Conservation (phyloP, 108 stramenopile genomes). For the Mediolabrus comicus region DNA sequence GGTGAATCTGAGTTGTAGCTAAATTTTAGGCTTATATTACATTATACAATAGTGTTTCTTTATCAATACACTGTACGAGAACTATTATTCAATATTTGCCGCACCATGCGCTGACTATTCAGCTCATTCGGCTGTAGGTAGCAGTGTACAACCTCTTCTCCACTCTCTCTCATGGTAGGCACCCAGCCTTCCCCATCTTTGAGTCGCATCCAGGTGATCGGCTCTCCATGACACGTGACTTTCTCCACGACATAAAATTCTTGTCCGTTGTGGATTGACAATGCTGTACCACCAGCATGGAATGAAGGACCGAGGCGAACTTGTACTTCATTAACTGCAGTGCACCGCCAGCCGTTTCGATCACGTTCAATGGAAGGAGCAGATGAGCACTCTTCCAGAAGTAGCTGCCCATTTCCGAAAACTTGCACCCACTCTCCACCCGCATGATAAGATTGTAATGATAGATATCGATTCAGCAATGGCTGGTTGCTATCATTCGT, state of each 20-base stretch:
- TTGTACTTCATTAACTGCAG: conserved; percentile 43
- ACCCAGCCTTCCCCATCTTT: conserved; percentile 77
- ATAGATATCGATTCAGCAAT: conserved; percentile 32
- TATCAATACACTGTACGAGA: conserved; percentile 5
- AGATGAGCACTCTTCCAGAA: conserved; percentile 67
- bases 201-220: conserved; percentile 68
- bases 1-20: background rate
- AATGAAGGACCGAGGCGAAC: conserved; percentile 74
- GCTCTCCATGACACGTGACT: conserved; percentile 50
- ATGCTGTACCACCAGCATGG: conserved; percentile 46
- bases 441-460: conserved; percentile 51
- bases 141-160: conserved; percentile 59
- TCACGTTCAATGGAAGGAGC: conserved; percentile 74
- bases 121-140: background rate
- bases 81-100: conserved; percentile 16
- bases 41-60: background rate
- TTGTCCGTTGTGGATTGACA: conserved; percentile 45
- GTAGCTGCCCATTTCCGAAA: conserved; percentile 45
- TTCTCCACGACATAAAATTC: conserved; percentile 70
- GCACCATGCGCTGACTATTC: conserved; percentile 16
- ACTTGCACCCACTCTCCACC: conserved; percentile 87
- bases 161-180: conserved; percentile 47
- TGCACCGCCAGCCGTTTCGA: conserved; percentile 76
- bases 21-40: too few species aligned
- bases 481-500: conserved; percentile 26